Percentiles rank a stretch among this genome's conserved stretches.
Conservation (phyloP, 768 basidiomycete species). For the Tulasnella sp. region DNA sequence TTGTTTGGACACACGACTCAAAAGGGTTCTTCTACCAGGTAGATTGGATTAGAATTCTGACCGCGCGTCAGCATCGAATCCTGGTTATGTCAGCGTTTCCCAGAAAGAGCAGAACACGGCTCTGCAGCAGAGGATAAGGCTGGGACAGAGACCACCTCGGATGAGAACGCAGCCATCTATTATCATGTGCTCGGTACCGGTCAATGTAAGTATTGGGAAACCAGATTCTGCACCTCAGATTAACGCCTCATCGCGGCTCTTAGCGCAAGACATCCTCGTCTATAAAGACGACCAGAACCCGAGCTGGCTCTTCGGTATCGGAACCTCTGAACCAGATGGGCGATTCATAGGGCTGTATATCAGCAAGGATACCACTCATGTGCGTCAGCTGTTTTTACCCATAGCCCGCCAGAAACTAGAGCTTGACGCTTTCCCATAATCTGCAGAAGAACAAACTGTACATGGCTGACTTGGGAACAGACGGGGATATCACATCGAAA, state of each 20-base stretch:
- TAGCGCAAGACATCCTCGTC: background rate
- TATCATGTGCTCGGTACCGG: conserved; percentile 70
- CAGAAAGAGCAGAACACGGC: conserved; percentile 49
- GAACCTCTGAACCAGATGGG: background rate
- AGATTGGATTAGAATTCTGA: conserved; percentile 17
- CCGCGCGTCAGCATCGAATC: background rate
- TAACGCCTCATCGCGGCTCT: background rate
- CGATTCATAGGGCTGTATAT: background rate
- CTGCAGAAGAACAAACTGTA: conserved; percentile 67
- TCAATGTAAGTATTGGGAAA: conserved; percentile 48
- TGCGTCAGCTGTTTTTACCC: background rate
- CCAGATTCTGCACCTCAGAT: too few relatives aligned
- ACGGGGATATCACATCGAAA: conserved; percentile 36
- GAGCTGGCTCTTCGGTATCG: background rate
- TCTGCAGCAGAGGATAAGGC: conserved; percentile 43
- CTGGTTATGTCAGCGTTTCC: conserved; percentile 48
- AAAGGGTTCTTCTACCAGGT: conserved; percentile 84
- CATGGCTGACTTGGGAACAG: conserved; percentile 62
- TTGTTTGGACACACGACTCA: conserved; percentile 73
- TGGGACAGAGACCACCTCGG: conserved; percentile 57
- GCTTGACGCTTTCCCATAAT: background rate
- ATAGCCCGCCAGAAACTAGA: background rate
- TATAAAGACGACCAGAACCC: background rate
- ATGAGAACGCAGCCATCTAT: conserved; percentile 67
- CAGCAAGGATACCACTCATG: background rate